A percentile compares a stretch with the other conserved stretches of the same genome.
Conservation (phyloP, 805 yeast genomes). For the Nakazawaea wyomingensis region DNA sequence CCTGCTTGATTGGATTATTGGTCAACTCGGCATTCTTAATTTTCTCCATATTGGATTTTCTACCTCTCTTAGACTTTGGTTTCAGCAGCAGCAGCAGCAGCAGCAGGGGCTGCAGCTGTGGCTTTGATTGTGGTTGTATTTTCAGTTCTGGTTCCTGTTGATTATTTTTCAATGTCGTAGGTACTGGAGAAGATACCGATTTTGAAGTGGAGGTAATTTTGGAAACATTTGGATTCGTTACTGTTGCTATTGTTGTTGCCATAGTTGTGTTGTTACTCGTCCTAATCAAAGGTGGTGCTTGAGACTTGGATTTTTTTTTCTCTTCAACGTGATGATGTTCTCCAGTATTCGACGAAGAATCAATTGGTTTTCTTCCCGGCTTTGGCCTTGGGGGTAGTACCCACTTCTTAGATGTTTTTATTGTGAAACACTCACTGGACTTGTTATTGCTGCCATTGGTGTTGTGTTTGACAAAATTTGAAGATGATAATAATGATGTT, state of each 20-base stretch:
- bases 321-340: too few species aligned
- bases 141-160: not conserved
- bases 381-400: slow-evolving; percentile 82
- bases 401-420: slow-evolving; percentile 73
- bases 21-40: slow-evolving; percentile 2
- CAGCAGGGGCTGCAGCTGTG: too few species aligned
- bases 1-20: slow-evolving; percentile 31
- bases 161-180: not conserved
- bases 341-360: too few species aligned
- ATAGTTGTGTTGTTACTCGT: too few species aligned
- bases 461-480: not conserved
- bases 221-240: not conserved
- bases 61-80: slow-evolving; percentile 6
- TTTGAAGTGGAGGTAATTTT: too few species aligned
- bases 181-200: too few species aligned
- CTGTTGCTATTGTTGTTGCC: not conserved
- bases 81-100: too few species aligned
- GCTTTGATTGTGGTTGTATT: not conserved
- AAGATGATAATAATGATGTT: not conserved
- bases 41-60: slow-evolving; percentile 10
- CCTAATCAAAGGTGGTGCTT: too few species aligned
- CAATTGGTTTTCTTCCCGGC: slow-evolving; percentile 54
- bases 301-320: too few species aligned
- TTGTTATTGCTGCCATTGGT: not conserved
- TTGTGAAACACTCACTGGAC: slow-evolving; percentile 17